Percentiles rank a stretch among this genome's conserved stretches.
Conservation (phyloP, 78 protist species). For the Pigoraptor vietnamica region DNA sequence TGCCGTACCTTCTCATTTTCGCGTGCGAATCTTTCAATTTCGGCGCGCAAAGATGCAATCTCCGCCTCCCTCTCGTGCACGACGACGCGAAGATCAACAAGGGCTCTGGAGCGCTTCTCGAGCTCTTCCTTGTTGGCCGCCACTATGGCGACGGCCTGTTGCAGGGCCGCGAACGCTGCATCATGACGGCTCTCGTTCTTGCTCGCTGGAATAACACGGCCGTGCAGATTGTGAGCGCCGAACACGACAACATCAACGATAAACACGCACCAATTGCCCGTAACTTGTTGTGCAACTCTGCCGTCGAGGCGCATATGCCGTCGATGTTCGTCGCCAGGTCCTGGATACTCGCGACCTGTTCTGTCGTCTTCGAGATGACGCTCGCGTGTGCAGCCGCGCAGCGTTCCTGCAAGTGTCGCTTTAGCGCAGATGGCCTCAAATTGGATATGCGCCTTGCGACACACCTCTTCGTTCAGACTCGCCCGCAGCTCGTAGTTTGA, state of each 20-base stretch:
- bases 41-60: too few species aligned
- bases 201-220: neutral
- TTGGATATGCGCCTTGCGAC: neutral
- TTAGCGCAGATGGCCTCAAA: too few species aligned
- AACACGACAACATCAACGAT: too few species aligned
- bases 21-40: too few species aligned
- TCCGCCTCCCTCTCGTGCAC: neutral
- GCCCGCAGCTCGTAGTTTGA: neutral
- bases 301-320: neutral
- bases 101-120: neutral
- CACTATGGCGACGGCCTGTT: neutral
- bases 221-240: too few species aligned
- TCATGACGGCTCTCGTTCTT: neutral
- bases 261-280: neutral
- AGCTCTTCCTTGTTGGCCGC: neutral
- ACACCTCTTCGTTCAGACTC: neutral
- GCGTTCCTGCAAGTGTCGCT: neutral
- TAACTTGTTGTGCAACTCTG: neutral
- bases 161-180: neutral
- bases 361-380: neutral
- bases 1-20: too few species aligned
- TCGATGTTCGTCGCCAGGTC: neutral
- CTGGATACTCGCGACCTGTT: neutral
- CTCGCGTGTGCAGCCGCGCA: neutral
- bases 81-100: neutral